These are phyloP conservation scores for Pseudofabraea citricarpa DNA, from an alignment of 2,329 filamentous ascomycete genomes.

Conservation along the genomic window DNA sequence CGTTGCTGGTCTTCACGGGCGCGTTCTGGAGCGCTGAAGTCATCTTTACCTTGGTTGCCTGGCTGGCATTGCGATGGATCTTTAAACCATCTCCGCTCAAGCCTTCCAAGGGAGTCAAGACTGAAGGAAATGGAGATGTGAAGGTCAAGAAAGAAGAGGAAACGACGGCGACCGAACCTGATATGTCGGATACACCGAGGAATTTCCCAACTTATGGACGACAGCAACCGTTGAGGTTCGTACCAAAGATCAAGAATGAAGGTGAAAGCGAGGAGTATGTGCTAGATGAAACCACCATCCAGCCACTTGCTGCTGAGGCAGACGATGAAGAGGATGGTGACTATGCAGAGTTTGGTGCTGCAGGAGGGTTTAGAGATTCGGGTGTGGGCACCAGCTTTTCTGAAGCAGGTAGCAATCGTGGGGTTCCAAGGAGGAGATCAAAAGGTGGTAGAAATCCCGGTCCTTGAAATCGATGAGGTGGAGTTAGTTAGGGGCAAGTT, in stretches of 20 bases:
- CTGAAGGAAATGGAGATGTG: slow-evolving; percentile 18
- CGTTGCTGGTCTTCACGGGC: slow-evolving; percentile 62
- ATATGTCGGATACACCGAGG: slow-evolving; percentile 37
- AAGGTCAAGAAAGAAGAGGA: slow-evolving; percentile 22
- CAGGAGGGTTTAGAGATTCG: slow-evolving; percentile 34
- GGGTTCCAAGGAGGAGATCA: slow-evolving; percentile 21
- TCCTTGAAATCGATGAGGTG: not conserved
- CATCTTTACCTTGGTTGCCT: slow-evolving; percentile 59
- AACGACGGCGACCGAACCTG: slow-evolving; percentile 24
- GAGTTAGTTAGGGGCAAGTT: too few species aligned
- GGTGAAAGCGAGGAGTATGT: slow-evolving; percentile 20
- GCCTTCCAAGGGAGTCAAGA: slow-evolving; percentile 15
- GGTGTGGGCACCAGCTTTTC: slow-evolving; percentile 52
- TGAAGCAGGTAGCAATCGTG: slow-evolving; percentile 28
- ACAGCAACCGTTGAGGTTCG: slow-evolving; percentile 36
- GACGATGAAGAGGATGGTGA: slow-evolving; percentile 45
- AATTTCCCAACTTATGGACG: slow-evolving; percentile 39
- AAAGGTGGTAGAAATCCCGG: slow-evolving; percentile 11
- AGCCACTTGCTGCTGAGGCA: slow-evolving; percentile 26
- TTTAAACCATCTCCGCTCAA: slow-evolving; percentile 1
- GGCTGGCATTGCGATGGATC: slow-evolving; percentile 41
- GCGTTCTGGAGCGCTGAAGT: slow-evolving; percentile 77
- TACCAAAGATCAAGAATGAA: slow-evolving; percentile 23
- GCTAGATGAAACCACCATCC: slow-evolving; percentile 19
- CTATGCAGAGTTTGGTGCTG: slow-evolving; percentile 38